Evolutionary conservation across 2,329 filamentous ascomycete genomes (phyloP).

Genomic region (Verticillium zaregamsianum): DNA sequence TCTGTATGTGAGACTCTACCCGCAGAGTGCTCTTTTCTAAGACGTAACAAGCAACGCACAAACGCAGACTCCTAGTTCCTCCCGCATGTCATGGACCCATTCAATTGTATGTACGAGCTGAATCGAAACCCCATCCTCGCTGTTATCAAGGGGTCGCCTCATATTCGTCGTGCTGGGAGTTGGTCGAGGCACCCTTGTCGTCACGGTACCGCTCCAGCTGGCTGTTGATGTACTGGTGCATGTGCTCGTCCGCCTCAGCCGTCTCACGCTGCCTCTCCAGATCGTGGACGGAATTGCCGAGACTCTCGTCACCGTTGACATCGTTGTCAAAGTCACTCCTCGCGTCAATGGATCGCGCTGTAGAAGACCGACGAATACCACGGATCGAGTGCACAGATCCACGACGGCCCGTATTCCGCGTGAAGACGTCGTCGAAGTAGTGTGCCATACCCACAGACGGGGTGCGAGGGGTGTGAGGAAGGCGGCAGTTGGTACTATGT

Average conservation of each 20-base stretch:
- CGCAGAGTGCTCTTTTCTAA: not conserved
- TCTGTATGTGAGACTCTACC: not conserved
- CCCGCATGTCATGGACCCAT: not conserved
- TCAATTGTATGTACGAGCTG: not conserved
- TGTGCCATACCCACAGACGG: slow-evolving; percentile 79
- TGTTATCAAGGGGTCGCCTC: slow-evolving; percentile 31
- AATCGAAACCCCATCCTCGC: not conserved
- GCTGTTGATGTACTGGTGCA: slow-evolving; percentile 77
- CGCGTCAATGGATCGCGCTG: slow-evolving; percentile 75
- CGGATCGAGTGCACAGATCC: slow-evolving; percentile 33
- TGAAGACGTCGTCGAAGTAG: slow-evolving; percentile 92
- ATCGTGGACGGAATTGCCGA: slow-evolving; percentile 9
- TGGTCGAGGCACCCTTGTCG: slow-evolving; percentile 18
- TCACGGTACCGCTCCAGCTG: slow-evolving; percentile 68
- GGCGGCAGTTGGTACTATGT: slow-evolving; percentile 74
- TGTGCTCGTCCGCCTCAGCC: slow-evolving; percentile 60
- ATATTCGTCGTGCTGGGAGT: slow-evolving; percentile 38
- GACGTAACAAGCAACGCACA: not conserved
- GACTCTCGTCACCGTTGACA: slow-evolving; percentile 37
- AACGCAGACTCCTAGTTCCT: not conserved
- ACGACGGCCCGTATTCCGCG: slow-evolving; percentile 43
- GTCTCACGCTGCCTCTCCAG: slow-evolving; percentile 42
- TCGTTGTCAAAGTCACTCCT: slow-evolving; percentile 71
- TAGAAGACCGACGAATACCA: slow-evolving; percentile 72
- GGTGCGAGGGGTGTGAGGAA: slow-evolving; percentile 89